A percentile compares a stretch with the other conserved stretches of the same genome.
Conservation (phyloP, 352 stramenopile genomes). For the Achlya hypogyna region DNA sequence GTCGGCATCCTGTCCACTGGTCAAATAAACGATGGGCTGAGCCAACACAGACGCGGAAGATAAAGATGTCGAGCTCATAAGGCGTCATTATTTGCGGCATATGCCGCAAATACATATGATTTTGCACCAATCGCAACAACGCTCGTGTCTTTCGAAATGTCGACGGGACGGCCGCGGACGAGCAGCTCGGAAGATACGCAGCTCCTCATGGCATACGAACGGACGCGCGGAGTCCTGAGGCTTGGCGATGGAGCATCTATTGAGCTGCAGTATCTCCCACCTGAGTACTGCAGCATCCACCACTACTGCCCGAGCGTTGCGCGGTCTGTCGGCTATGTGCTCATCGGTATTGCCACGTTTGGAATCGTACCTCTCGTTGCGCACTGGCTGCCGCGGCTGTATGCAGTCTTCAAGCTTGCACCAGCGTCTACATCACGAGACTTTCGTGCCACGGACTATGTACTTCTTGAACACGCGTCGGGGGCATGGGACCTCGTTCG, state of each 20-base stretch:
- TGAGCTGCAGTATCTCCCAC: background rate
- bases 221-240: background rate
- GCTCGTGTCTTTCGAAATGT: background rate
- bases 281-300: background rate
- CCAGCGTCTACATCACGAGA: slow-evolving; percentile 23
- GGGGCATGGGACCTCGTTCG: slow-evolving; percentile 42
- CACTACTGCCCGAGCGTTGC: background rate
- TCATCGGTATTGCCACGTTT: slow-evolving; percentile 31
- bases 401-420: slow-evolving; percentile 38
- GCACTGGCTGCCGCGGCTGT: slow-evolving; percentile 48
- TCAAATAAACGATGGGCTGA: too few relatives aligned
- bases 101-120: background rate
- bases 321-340: background rate
- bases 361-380: slow-evolving; percentile 37
- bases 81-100: background rate
- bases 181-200: background rate
- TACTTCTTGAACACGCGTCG: slow-evolving; percentile 41
- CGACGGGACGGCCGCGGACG: too few relatives aligned
- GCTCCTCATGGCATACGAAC: background rate
- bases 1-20: too few relatives aligned
- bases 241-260: background rate
- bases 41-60: too few relatives aligned
- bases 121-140: background rate
- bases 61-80: background rate
- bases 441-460: slow-evolving; percentile 32